phyloP scores from a whole-genome alignment of 1,284 basidiomycete genomes.

The Earliella scabrosa region DNA sequence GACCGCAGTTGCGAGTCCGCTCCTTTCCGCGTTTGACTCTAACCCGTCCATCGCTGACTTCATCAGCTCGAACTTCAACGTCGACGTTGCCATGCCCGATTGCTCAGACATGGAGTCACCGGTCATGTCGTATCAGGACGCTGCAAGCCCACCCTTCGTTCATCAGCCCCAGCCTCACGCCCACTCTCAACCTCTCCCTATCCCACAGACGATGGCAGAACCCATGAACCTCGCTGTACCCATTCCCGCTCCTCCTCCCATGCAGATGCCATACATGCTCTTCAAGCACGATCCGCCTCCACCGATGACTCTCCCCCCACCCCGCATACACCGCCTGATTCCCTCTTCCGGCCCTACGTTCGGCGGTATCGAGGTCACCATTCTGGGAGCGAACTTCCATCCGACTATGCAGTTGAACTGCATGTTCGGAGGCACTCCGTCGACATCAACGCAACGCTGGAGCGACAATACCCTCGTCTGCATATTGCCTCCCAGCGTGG shows the following conservation, averaged over 20 bases:
- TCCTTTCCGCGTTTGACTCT: slow-evolving; percentile 27
- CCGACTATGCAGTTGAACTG: slow-evolving; percentile 72
- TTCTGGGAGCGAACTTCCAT: slow-evolving; percentile 91
- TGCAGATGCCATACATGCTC: slow-evolving; percentile 56
- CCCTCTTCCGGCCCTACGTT: slow-evolving; percentile 91
- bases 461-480: slow-evolving; percentile 95
- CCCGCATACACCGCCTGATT: slow-evolving; percentile 84
- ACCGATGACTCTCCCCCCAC: slow-evolving; percentile 52
- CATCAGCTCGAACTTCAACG: slow-evolving; percentile 23
- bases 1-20: slow-evolving; percentile 17
- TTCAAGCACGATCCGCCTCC: slow-evolving; percentile 55
- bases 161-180: slow-evolving; percentile 22
- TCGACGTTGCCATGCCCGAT: slow-evolving; percentile 33
- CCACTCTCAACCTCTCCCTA: slow-evolving; percentile 25
- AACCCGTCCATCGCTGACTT: slow-evolving; percentile 22
- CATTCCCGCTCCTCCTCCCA: slow-evolving; percentile 29
- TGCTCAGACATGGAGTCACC: slow-evolving; percentile 22
- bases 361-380: slow-evolving; percentile 94
- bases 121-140: slow-evolving; percentile 22
- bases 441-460: slow-evolving; percentile 89
- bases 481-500: slow-evolving; percentile 82
- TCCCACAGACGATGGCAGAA: slow-evolving; percentile 27
- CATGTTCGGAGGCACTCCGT: slow-evolving; percentile 85
- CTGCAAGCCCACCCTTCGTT: slow-evolving; percentile 14
- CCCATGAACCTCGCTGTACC: slow-evolving; percentile 27